Conservation (phyloP, 116 monocot species). For the Cymodocea nodosa region DNA sequence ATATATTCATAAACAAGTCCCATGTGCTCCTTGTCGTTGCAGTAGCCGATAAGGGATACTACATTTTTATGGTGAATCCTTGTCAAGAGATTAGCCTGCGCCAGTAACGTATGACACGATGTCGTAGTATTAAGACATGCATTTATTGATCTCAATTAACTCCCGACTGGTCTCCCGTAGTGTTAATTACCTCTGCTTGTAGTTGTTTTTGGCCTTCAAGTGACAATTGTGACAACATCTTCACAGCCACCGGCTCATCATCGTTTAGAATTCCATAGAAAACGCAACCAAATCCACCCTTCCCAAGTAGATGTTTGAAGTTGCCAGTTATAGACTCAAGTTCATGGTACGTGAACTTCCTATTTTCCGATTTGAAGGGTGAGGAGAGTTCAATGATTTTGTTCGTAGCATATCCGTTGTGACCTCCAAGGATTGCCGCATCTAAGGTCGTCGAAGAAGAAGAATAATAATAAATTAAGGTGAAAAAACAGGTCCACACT, state of each 20-base stretch:
- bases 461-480: no score
- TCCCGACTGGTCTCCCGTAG: neutral
- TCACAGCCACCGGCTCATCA: conserved; percentile 38
- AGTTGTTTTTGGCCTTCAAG: conserved; percentile 25
- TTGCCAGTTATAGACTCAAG: conserved; percentile 26
- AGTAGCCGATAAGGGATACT: conserved; percentile 50
- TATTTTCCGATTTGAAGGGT: neutral
- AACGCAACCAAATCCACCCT: conserved; percentile 44
- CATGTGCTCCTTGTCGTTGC: conserved; percentile 19
- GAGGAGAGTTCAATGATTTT: no score
- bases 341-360: conserved; percentile 25
- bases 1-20: conserved; percentile 36
- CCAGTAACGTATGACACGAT: neutral
- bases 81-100: conserved; percentile 36
- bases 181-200: conserved; percentile 28
- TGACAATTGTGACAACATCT: conserved; percentile 22
- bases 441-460: neutral
- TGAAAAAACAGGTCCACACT: no score
- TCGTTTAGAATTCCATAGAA: conserved; percentile 23
- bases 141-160: neutral
- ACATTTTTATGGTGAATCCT: conserved; percentile 43
- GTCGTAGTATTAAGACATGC: neutral
- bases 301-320: conserved; percentile 29
- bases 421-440: neutral
- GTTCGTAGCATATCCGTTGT: neutral